Base-by-base conservation (phyloP, 305 asterid species). In the Petunia hybrid region DNA sequence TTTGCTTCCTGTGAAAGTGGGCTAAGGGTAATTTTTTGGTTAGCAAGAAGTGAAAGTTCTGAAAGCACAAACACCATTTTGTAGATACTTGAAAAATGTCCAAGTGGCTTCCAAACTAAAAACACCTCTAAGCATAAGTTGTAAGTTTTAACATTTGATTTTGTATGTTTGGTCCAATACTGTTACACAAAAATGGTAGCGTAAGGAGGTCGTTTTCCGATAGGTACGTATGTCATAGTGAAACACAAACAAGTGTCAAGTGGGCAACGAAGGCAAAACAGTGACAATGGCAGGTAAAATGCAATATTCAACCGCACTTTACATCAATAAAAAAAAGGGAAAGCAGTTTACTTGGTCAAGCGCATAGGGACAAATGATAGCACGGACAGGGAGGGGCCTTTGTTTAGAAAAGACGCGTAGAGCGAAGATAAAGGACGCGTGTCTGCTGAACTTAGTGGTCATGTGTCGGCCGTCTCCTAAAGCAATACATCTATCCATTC, bases 341-440 rank as follows among this genome's bases (percentile, higher is more conserved):
- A n/a, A 70, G 5, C 60, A 22, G 77, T 46, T 46, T 46, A 46
- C 60, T 70, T 70, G 39, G 77, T 70, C 60, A 70, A 70, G 31
- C 10, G 31, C 61, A 70, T 31, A 31, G 61, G 56, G 3, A 51
- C 56, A 51, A 51, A 51, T 9, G 56, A 51, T 8, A 51, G 56
- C 56, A 51, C 14, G n/a, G 77, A 22, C 48, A 65, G 1, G 5
- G 5, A 31, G 14, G 60, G 60, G 16, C 77, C 60, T 31, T 60
- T 78, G 64, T 46, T 82, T 43, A 67, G 6, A 76, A 63, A 42
- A 84, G 88, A 86, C 87, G 87, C 85, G 89, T 85, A 53, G 61
- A 61, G 4, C 83, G 77, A 80, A 42, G 80, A 67, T 83, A 79
- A 65, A 1, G 69, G 43, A 76, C 84, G 77, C 88, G 89, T 86